Evolutionary conservation across 352 stramenopile genomes (phyloP).

Genomic region (Phytophthora palmivora): DNA sequence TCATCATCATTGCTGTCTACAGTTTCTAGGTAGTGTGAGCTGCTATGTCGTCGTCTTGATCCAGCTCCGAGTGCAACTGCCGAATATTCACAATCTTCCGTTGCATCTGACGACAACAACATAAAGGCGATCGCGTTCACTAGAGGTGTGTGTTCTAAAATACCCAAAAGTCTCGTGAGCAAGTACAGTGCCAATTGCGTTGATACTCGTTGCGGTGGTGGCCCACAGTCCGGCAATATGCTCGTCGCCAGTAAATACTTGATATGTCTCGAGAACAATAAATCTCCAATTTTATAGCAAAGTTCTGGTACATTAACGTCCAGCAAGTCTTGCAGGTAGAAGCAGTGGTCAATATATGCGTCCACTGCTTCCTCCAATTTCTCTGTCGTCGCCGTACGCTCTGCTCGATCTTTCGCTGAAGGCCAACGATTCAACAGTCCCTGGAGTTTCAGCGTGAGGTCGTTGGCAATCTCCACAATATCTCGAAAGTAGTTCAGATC

Average conservation of each 20-base stretch:
- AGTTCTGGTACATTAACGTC: slow-evolving; percentile 86
- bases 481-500: slow-evolving; percentile 85
- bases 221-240: slow-evolving; percentile 79
- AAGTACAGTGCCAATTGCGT: slow-evolving; percentile 82
- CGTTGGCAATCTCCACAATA: slow-evolving; percentile 77
- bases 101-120: slow-evolving; percentile 69
- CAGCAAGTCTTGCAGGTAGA: slow-evolving; percentile 86
- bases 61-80: slow-evolving; percentile 61
- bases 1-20: slow-evolving; percentile 23
- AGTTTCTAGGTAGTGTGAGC: slow-evolving; percentile 14
- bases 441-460: slow-evolving; percentile 81
- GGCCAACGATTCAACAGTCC: slow-evolving; percentile 73
- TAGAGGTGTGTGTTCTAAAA: slow-evolving; percentile 82
- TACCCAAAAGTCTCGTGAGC: slow-evolving; percentile 73
- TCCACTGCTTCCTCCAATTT: slow-evolving; percentile 85
- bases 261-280: slow-evolving; percentile 77
- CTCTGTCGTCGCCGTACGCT: slow-evolving; percentile 47
- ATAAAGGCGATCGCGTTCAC: slow-evolving; percentile 85
- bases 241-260: slow-evolving; percentile 74
- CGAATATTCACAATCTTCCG: slow-evolving; percentile 69
- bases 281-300: slow-evolving; percentile 79
- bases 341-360: slow-evolving; percentile 87
- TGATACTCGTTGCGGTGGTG: slow-evolving; percentile 74
- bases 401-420: slow-evolving; percentile 11
- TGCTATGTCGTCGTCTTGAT: slow-evolving; percentile 32